Evolutionary conservation across 1,284 basidiomycete genomes (phyloP).

Genomic region (Rhodofomes roseus): DNA sequence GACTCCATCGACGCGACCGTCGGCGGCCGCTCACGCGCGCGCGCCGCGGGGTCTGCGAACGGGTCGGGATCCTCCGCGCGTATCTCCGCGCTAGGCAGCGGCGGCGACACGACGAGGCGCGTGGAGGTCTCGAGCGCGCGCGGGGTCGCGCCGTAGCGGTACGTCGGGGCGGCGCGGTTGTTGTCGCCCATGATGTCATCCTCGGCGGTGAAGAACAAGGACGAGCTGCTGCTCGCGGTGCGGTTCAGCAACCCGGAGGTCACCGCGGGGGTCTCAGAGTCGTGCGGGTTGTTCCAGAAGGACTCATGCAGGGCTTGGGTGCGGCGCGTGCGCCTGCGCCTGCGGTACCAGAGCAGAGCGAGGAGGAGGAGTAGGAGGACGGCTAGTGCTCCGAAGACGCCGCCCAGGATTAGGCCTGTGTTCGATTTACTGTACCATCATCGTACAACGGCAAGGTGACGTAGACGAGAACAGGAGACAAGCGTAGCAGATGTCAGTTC

Average conservation of each 20-base stretch:
- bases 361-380: not conserved
- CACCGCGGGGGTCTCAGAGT: no score
- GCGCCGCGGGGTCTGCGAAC: not conserved
- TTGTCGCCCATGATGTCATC: not conserved
- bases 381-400: not conserved
- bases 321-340: not conserved
- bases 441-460: not conserved
- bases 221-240: not conserved
- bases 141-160: not conserved
- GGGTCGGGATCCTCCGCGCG: not conserved
- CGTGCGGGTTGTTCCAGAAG: not conserved
- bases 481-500: no score
- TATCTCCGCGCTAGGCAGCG: not conserved
- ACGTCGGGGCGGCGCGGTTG: not conserved
- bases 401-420: not conserved
- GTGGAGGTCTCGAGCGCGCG: not conserved
- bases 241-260: not conserved
- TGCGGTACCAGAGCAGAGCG: not conserved
- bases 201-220: not conserved
- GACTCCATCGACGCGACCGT: not conserved
- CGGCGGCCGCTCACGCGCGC: not conserved
- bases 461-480: not conserved
- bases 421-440: not conserved
- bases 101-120: not conserved
- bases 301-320: not conserved